Percentiles rank a stretch among this genome's conserved stretches.
These are phyloP conservation scores for Xerocomus minutiporus DNA, from an alignment of 1,284 basidiomycete genomes.

Conservation along the genomic window DNA sequence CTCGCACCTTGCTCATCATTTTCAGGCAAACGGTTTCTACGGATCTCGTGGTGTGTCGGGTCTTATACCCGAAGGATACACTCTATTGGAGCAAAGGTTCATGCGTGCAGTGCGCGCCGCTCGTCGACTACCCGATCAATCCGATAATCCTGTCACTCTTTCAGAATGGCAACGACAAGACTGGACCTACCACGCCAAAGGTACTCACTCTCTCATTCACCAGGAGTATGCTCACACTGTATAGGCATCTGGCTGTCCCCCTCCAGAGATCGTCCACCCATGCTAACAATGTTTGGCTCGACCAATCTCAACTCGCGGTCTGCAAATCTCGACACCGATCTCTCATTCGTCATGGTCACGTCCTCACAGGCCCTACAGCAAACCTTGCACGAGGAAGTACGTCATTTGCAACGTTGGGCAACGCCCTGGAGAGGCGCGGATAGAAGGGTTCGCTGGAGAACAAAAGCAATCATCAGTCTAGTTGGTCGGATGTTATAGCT, in stretches of 20 bases:
- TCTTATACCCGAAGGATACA: conserved; percentile 94
- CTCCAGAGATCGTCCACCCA: conserved; percentile 46
- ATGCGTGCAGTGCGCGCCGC: conserved; percentile 61
- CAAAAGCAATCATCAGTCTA: conserved; percentile 60
- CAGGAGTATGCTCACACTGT: conserved; percentile 6
- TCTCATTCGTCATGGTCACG: conserved; percentile 83
- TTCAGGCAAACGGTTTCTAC: conserved; percentile 92
- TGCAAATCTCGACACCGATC: conserved; percentile 86
- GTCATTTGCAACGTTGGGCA: conserved; percentile 44
- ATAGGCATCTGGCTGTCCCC: conserved; percentile 86
- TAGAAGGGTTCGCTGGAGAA: conserved; percentile 67
- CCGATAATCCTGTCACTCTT: conserved; percentile 56
- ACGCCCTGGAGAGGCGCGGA: conserved; percentile 56
- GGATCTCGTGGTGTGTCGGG: conserved; percentile 86
- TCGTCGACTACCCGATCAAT: conserved; percentile 45
- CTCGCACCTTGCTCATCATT: conserved; percentile 2
- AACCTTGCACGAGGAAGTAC: conserved; percentile 43
- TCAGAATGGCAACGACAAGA: conserved; percentile 85
- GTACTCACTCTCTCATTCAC: conserved; percentile 37
- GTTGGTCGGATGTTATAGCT: conserved; percentile 60
- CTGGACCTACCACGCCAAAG: conserved; percentile 99
- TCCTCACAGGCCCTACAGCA: conserved; percentile 43
- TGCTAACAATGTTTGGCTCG: conserved; percentile 88
- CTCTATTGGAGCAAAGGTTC: conserved; percentile 80
- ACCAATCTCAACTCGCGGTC: conserved; percentile 95